These are phyloP conservation scores for Pichia phayaonensis DNA, from an alignment of 805 yeast genomes.

Conservation along the genomic window DNA sequence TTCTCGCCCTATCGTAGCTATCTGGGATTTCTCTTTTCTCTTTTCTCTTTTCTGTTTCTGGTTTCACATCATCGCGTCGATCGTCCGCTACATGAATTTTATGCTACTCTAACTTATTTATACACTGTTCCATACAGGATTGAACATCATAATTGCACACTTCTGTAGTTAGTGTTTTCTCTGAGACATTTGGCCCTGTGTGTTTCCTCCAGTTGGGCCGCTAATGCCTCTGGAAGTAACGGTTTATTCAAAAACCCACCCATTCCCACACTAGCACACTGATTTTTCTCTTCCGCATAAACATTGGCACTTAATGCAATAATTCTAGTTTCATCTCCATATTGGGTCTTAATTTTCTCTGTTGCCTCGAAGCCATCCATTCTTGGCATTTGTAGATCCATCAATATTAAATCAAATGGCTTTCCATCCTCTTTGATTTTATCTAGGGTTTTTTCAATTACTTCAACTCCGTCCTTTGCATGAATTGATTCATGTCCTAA, in stretches of 20 bases:
- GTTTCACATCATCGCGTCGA: not conserved
- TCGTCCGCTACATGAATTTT: not conserved
- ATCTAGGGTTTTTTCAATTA: constrained; percentile 27
- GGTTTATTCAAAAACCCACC: constrained; percentile 47
- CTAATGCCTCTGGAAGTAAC: constrained; percentile 38
- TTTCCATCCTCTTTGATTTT: constrained; percentile 22
- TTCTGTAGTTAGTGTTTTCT: not conserved
- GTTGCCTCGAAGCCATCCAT: constrained; percentile 49
- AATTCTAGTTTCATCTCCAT: constrained; percentile 25
- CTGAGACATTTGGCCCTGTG: not conserved
- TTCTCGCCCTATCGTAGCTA: not conserved
- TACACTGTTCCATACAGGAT: not conserved
- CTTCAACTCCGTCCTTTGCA: constrained; percentile 45
- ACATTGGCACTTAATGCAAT: constrained; percentile 48
- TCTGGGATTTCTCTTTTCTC: not conserved
- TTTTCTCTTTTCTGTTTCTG: not conserved
- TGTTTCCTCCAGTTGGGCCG: constrained; percentile 26
- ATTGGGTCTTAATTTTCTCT: constrained; percentile 29
- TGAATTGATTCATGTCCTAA: constrained; percentile 46
- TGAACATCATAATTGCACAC: not conserved
- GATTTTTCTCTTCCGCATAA: constrained; percentile 43
- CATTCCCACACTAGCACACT: constrained; percentile 45
- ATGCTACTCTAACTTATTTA: not conserved
- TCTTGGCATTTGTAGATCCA: constrained; percentile 38
- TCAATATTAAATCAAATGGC: constrained; percentile 43